phyloP scores from a whole-genome alignment of 768 basidiomycete species.

The Paxillus involutus region DNA sequence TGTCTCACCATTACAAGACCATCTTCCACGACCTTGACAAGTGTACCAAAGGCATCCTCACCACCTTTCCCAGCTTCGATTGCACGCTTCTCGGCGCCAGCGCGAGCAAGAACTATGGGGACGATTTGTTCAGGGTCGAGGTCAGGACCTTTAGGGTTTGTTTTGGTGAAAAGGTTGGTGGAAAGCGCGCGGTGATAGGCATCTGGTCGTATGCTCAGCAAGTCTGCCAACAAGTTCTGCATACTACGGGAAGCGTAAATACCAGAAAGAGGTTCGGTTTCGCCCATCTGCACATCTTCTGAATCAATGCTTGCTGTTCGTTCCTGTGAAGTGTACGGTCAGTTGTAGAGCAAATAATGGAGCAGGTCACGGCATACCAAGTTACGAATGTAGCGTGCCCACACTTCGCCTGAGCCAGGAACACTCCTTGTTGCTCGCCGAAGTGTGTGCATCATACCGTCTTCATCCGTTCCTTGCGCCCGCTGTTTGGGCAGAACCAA shows the following conservation, averaged over 20 bases:
- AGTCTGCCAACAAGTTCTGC: not conserved
- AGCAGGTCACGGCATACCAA: conserved; percentile 44
- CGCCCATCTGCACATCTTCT: conserved; percentile 20
- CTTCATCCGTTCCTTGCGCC: conserved; percentile 42
- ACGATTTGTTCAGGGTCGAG: conserved; percentile 65
- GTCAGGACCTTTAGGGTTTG: conserved; percentile 15
- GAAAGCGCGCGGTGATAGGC: conserved; percentile 57
- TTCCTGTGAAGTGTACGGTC: conserved; percentile 16
- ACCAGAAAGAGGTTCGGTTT: conserved; percentile 28
- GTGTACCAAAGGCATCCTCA: conserved; percentile 49
- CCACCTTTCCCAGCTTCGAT: conserved; percentile 48
- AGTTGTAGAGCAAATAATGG: not conserved
- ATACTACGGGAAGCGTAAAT: not conserved
- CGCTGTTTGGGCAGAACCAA: conserved; percentile 1
- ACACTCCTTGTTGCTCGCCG: conserved; percentile 69
- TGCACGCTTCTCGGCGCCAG: conserved; percentile 59
- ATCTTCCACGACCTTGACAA: conserved; percentile 60
- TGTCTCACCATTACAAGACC: conserved; percentile 62
- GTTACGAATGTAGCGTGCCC: conserved; percentile 75
- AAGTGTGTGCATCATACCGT: conserved; percentile 42
- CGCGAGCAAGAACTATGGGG: conserved; percentile 61
- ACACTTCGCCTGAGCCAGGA: conserved; percentile 74
- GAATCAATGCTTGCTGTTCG: conserved; percentile 6
- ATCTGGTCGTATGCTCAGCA: conserved; percentile 36
- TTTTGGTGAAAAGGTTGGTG: conserved; percentile 49